These are phyloP conservation scores for Casuarina cunninghamiana DNA, from an alignment of 306 rosid species.

Conservation along the genomic window DNA sequence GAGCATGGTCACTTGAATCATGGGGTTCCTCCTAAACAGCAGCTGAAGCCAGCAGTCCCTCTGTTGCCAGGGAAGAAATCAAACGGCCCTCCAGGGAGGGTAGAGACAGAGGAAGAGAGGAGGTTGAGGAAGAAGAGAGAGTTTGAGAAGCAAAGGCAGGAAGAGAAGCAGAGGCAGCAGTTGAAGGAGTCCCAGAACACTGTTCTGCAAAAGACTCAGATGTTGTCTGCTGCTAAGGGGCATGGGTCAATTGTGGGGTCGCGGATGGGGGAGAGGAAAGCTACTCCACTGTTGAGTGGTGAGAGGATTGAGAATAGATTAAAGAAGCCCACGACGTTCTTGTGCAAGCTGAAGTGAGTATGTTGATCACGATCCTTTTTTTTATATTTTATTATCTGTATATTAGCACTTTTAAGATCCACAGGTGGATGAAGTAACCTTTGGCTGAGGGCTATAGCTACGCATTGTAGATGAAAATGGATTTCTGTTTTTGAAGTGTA, in stretches of 20 bases:
- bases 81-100: constrained; percentile 55
- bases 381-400: constrained; percentile 7
- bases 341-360: constrained; percentile 96
- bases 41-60: constrained; percentile 59
- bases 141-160: constrained; percentile 83
- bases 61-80: constrained; percentile 45
- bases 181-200: constrained; percentile 81
- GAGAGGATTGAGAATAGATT: constrained; percentile 95
- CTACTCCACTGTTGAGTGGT: constrained; percentile 68
- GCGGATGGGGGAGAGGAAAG: constrained; percentile 79
- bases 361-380: constrained; percentile 32
- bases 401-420: not conserved
- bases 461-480: not conserved
- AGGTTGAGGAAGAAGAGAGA: constrained; percentile 82
- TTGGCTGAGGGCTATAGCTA: not conserved
- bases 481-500: not conserved
- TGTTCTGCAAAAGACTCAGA: constrained; percentile 68
- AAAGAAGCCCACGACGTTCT: constrained; percentile 95
- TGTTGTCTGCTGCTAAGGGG: constrained; percentile 73
- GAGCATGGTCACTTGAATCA: constrained; percentile 61
- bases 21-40: constrained; percentile 53
- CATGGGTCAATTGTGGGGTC: constrained; percentile 85
- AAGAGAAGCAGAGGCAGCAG: constrained; percentile 86
- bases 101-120: constrained; percentile 86
- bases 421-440: not conserved